Base-by-base conservation (phyloP, 495 filamentous ascomycete species). In the Collariella sp. region DNA sequence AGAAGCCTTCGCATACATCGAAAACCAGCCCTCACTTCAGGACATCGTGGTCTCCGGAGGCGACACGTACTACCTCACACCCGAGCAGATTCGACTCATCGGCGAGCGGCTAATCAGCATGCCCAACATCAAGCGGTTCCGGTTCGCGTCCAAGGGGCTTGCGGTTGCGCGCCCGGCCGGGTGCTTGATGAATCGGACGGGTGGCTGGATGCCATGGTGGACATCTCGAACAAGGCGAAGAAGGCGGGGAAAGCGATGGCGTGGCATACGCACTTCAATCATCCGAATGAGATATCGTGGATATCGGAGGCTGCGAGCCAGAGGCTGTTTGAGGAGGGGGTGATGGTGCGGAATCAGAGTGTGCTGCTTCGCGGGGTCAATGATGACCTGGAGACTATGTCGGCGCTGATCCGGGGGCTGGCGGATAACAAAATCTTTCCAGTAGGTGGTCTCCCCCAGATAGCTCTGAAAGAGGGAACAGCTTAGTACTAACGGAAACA, bases 261-360 rank as follows among this genome's bases (percentile, higher is more conserved):
- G 15, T 57, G 79, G 47, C 81, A 83, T 56, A 84, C 81, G 0
- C 81, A 84, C 61, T 80, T 84, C 67, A 83, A 84, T 55, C 78
- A 82, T 50, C 73, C 76, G 12, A 70, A 71, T 46, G 81, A 84
- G 62, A 77, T 82, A 40, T 76, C 75, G 20, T 84, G 81, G 81
- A 64, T 83, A n/a, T 78, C 71, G 4, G 62, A 67, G 42, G 59
- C 66, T 46, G 81, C 80, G 6, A 71, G 72, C 19, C 74, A 72
- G 46, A 68, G 66, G 57, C 60, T 83, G 46, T 74, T 70, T 49
- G 65, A 70, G 55, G 65, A 68, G 11, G 79, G 79, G 18, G 68
- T 84, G 22, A 74, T 69, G 47, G 70, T 79, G 22, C 63, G 76
- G 26, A 79, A 78, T 50, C 76, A 79, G 60, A 62, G 66, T 5